Evolutionary conservation across 305 asterid species (phyloP).

Genomic region (Nicotiana rustica): DNA sequence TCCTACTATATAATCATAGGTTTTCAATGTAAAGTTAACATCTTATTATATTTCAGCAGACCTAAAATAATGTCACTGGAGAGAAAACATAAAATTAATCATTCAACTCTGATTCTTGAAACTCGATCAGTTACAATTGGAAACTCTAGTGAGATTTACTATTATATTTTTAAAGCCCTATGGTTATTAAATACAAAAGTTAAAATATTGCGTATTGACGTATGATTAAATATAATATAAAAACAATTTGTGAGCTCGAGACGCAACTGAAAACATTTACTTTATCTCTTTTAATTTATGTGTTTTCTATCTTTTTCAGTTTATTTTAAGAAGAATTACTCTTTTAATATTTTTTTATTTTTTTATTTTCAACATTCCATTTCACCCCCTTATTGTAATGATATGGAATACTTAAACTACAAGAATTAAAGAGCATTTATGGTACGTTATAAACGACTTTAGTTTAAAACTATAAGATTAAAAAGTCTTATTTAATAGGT

Average conservation of each 20-base stretch:
- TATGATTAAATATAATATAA: constrained; percentile 5
- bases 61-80: neutral
- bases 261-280: neutral
- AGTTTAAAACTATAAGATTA: too few species aligned
- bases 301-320: too few species aligned
- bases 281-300: too few species aligned
- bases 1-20: neutral
- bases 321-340: too few species aligned
- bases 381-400: too few species aligned
- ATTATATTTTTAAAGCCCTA: neutral
- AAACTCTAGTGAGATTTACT: neutral
- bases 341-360: too few species aligned
- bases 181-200: neutral
- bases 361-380: too few species aligned
- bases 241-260: constrained; percentile 12
- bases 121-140: neutral
- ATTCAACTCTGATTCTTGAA: neutral
- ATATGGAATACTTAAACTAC: too few species aligned
- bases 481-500: too few species aligned
- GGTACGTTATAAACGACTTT: too few species aligned
- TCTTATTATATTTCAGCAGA: constrained; percentile 15
- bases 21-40: neutral
- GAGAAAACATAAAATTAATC: neutral
- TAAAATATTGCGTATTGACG: neutral
- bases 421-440: too few species aligned